phyloP scores from a whole-genome alignment of 352 stramenopile species.

The Elongisporangium undulatum region DNA sequence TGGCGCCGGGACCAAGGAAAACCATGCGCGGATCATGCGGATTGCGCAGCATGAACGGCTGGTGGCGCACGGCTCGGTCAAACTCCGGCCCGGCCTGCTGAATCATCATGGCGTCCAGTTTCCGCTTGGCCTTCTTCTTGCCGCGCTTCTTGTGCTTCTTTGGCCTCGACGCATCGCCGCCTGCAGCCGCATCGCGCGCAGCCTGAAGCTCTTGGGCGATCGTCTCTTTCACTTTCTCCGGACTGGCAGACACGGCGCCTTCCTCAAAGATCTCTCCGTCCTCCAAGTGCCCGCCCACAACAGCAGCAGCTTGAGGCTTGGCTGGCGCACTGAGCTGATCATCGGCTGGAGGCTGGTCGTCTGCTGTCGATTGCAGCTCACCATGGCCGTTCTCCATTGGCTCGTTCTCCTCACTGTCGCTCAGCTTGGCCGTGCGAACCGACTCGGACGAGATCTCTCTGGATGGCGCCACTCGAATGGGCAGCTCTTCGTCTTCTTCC shows the following conservation, averaged over 20 bases:
- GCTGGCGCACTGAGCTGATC: neutral
- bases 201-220: conserved; percentile 26
- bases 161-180: conserved; percentile 5
- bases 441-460: neutral
- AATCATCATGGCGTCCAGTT: conserved; percentile 51
- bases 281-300: conserved; percentile 32
- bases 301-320: conserved; percentile 1
- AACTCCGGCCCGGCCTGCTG: conserved; percentile 14
- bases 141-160: conserved; percentile 77
- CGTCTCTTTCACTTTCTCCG: conserved; percentile 29
- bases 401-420: neutral
- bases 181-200: conserved; percentile 7
- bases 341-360: conserved; percentile 2
- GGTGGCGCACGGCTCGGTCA: conserved; percentile 30
- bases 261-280: conserved; percentile 78
- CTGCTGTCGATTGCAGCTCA: neutral
- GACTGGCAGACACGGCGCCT: conserved; percentile 28
- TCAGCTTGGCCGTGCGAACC: neutral
- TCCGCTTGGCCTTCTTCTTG: conserved; percentile 76
- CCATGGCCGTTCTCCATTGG: conserved; percentile 1
- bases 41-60: conserved; percentile 12
- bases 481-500: conserved; percentile 35
- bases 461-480: neutral
- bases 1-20: conserved; percentile 7
- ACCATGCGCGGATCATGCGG: conserved; percentile 8